A percentile compares a stretch with the other conserved stretches of the same genome.
Conservation (phyloP, 345 rosid genomes). For the Gossypium thurberi region DNA sequence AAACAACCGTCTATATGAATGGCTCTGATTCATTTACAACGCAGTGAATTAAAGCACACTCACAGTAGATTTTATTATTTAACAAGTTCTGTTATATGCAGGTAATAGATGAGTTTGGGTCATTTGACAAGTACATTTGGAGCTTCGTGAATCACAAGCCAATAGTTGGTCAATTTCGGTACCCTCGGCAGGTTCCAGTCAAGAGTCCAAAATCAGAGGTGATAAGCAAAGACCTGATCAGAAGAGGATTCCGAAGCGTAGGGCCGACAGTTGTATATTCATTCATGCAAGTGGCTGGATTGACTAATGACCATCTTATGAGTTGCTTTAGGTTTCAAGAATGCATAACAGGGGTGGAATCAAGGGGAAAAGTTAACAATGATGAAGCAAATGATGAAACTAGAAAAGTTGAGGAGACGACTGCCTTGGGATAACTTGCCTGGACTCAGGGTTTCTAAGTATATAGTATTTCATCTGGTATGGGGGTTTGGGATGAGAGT, state of each 20-base stretch:
- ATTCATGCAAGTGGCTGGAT: slow-evolving; percentile 82
- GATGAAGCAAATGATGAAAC: slow-evolving; percentile 13
- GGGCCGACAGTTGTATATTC: slow-evolving; percentile 78
- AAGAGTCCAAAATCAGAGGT: slow-evolving; percentile 74
- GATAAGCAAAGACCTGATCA: slow-evolving; percentile 77
- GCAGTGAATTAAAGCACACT: not conserved
- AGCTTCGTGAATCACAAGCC: slow-evolving; percentile 70
- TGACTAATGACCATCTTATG: slow-evolving; percentile 67
- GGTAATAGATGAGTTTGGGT: slow-evolving; percentile 64
- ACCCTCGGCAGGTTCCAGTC: slow-evolving; percentile 70
- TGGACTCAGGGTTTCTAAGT: not conserved
- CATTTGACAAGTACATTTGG: slow-evolving; percentile 81
- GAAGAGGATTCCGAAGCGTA: slow-evolving; percentile 72
- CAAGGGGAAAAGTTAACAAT: slow-evolving; percentile 17
- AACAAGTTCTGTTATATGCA: slow-evolving; percentile 18
- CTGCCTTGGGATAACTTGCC: slow-evolving; percentile 2
- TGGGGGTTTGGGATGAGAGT: not conserved
- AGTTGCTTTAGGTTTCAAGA: slow-evolving; percentile 71
- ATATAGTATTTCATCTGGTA: not conserved
- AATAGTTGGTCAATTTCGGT: slow-evolving; percentile 50
- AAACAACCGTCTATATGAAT: not conserved
- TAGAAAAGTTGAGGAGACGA: slow-evolving; percentile 3
- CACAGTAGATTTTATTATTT: not conserved
- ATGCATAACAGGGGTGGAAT: slow-evolving; percentile 41
- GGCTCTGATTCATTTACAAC: not conserved